Evolutionary conservation across 169 alveolate species (phyloP).

Genomic region (Neospora caninum): DNA sequence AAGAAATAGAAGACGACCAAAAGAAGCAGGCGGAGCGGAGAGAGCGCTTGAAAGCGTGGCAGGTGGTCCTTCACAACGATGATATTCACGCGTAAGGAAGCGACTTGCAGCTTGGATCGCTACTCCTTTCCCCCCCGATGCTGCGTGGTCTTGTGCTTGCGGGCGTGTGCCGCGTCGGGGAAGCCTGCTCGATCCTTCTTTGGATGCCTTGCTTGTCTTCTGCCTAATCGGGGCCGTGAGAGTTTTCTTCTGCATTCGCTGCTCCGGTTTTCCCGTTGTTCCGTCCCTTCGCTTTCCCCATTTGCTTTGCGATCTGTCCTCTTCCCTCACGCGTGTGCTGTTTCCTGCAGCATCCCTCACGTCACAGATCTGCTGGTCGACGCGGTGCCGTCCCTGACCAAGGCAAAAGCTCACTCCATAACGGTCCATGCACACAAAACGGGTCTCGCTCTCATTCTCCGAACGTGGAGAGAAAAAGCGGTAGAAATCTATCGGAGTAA

Average conservation of each 20-base stretch:
- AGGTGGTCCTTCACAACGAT: conserved; percentile 85
- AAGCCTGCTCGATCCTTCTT: neutral
- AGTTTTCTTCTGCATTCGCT: neutral
- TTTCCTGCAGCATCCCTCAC: conserved; percentile 75
- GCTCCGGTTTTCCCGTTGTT: neutral
- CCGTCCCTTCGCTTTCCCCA: neutral
- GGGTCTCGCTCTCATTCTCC: conserved; percentile 80
- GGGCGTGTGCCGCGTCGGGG: neutral
- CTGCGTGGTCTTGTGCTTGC: conserved; percentile 8
- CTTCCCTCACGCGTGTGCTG: neutral
- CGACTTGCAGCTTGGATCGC: neutral
- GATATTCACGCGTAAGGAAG: conserved; percentile 83
- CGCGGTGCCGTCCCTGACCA: conserved; percentile 78
- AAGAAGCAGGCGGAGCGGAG: conserved; percentile 75
- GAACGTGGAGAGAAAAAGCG: conserved; percentile 83
- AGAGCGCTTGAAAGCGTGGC: conserved; percentile 80
- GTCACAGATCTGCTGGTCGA: conserved; percentile 81
- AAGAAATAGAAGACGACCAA: conserved; percentile 48
- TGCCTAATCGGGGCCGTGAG: neutral
- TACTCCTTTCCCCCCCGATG: neutral
- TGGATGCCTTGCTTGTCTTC: neutral
- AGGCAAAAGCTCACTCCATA: conserved; percentile 83
- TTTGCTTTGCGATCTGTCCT: neutral
- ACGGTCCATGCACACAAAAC: conserved; percentile 85
- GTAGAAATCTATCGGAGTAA: conserved; percentile 46